These are phyloP conservation scores for Ormosia emarginata DNA, from an alignment of 306 rosid genomes.

Conservation along the genomic window DNA sequence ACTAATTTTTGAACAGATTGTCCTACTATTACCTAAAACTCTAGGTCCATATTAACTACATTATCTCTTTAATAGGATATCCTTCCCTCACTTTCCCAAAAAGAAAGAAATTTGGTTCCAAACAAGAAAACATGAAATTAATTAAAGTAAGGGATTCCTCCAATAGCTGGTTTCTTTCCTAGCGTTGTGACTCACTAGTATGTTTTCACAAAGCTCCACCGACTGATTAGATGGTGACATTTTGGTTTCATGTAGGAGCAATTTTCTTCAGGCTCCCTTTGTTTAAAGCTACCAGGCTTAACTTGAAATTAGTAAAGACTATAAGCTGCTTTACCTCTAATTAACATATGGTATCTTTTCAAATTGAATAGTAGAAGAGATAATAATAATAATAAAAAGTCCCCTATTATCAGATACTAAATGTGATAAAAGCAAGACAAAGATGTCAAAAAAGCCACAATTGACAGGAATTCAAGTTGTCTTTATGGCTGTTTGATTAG, in stretches of 20 bases:
- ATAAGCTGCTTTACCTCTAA: neutral
- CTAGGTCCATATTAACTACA: conserved; percentile 20
- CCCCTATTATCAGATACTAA: neutral
- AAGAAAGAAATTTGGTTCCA: neutral
- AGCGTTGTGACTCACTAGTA: neutral
- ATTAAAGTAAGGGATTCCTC: neutral
- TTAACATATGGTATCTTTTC: neutral
- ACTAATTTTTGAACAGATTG: conserved; percentile 3
- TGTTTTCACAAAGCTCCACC: neutral
- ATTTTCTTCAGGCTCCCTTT: neutral
- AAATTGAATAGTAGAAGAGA: conserved; percentile 11
- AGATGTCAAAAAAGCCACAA: conserved; percentile 23
- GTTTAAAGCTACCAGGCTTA: neutral
- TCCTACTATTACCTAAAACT: neutral
- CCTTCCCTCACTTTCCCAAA: neutral
- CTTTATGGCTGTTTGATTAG: conserved; percentile 22
- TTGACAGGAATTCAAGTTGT: neutral
- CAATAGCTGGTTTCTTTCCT: neutral
- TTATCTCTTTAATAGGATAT: conserved; percentile 1
- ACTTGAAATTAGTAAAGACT: neutral
- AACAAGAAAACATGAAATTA: neutral
- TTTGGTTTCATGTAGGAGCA: neutral
- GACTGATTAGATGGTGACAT: conserved; percentile 13
- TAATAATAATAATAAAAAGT: neutral
- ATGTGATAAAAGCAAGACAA: conserved; percentile 25